Evolutionary conservation across 352 stramenopile genomes (phyloP).

Genomic region (Phytophthora europaea): DNA sequence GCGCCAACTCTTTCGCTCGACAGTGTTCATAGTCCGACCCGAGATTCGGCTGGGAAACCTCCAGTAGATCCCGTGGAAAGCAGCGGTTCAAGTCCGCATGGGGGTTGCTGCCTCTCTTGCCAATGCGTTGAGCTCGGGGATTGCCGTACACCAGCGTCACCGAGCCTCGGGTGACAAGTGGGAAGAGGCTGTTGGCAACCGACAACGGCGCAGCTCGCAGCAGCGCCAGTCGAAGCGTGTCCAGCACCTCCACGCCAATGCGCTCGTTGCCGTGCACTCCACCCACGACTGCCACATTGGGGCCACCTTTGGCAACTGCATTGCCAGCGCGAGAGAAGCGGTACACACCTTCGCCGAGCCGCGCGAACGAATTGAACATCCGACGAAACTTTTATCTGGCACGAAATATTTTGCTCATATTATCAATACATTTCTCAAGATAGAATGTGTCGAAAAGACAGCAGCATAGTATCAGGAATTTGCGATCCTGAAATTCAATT

Average conservation of each 20-base stretch:
- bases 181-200: conserved; percentile 24
- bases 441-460: conserved; percentile 17
- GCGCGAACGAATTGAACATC: conserved; percentile 44
- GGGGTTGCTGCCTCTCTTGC: conserved; percentile 57
- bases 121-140: conserved; percentile 56
- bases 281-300: conserved; percentile 70
- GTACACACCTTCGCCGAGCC: conserved; percentile 55
- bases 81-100: conserved; percentile 80
- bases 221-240: conserved; percentile 62
- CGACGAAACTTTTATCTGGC: not conserved
- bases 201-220: conserved; percentile 38
- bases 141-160: conserved; percentile 80
- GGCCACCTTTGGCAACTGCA: conserved; percentile 13
- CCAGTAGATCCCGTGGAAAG: conserved; percentile 56
- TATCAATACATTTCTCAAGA: not conserved
- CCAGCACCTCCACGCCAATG: conserved; percentile 71
- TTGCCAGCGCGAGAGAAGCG: conserved; percentile 42
- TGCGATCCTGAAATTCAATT: conserved; percentile 1
- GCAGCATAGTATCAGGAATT: not conserved
- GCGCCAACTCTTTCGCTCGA: conserved; percentile 67
- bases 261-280: conserved; percentile 84
- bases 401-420: not conserved
- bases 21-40: conserved; percentile 51
- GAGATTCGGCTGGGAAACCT: conserved; percentile 3
- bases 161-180: conserved; percentile 40